Conservation (phyloP, 768 basidiomycete genomes). For the Lyophyllum semitale region DNA sequence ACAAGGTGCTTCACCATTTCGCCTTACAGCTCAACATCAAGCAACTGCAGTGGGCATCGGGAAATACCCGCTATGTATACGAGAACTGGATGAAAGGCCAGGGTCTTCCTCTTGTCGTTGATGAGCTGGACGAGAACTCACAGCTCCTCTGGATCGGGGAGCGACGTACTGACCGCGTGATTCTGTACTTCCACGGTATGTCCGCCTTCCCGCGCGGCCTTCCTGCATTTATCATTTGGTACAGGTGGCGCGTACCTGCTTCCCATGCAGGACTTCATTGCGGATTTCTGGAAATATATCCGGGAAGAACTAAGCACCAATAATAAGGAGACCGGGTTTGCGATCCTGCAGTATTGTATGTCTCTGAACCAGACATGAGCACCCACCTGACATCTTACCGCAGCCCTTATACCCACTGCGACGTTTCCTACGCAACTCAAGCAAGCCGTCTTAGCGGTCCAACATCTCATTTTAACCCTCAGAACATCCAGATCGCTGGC, state of each 20-base stretch:
- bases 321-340: constrained; percentile 24
- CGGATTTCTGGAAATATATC: constrained; percentile 25
- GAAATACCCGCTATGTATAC: constrained; percentile 23
- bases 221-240: not conserved
- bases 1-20: constrained; percentile 17
- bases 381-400: not conserved
- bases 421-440: constrained; percentile 29
- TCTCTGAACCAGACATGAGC: not conserved
- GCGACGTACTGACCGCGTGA: constrained; percentile 30
- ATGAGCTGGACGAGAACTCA: constrained; percentile 27
- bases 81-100: constrained; percentile 22
- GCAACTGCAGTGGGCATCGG: constrained; percentile 25
- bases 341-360: constrained; percentile 25
- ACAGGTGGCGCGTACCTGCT: constrained; percentile 29
- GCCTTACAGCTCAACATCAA: constrained; percentile 12
- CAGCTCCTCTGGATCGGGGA: constrained; percentile 34
- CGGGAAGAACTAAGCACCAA: constrained; percentile 11
- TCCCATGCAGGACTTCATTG: constrained; percentile 18
- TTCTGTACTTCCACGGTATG: constrained; percentile 34
- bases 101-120: constrained; percentile 20
- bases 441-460: constrained; percentile 25
- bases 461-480: constrained; percentile 27
- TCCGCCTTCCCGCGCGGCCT: not conserved
- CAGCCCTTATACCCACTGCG: constrained; percentile 27
- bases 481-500: constrained; percentile 28